Base-by-base conservation (phyloP, 208 protist genomes). In the Leptomonas pyrrhocoris region DNA sequence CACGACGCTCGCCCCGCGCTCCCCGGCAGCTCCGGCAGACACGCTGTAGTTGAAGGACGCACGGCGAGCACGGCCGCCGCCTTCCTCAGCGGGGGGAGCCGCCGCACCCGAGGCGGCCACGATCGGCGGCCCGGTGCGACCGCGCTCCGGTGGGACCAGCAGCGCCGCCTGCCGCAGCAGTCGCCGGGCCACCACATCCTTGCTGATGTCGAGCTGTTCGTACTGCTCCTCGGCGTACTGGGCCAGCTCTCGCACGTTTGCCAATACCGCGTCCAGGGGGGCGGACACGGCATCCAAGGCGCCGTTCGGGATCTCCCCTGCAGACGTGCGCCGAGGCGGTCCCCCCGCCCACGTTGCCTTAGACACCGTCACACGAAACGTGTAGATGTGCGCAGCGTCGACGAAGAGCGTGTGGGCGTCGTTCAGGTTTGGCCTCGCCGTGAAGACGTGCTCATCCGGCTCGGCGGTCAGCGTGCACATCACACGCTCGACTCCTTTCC, bases 391-490 rank as follows among this genome's bases (percentile, higher is more conserved):
- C 5, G 79, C 60, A 2, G 89, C 84, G 71, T 90, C 84, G 1
- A 94, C 86, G 38, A 84, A 79, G 8, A 94, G 69, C 30, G 89
- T 94, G 79, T 94, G 89, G 38, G 64, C 65, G 36, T 85, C 80
- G 48, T 81, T 68, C 36, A 94, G 74, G 38, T 74, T 83, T 15
- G 89, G 89, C 60, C 85, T 81, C 8, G 83, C 82, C 2, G 71
- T 86, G 66, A 94, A 92, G 57, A 81, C 80, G 71, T 68, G 15
- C 30, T 84, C 80, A 34, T 81, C 81, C 38, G 43, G 59, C 42
- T 92, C 86, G 0, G 80, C 70, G 2, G 82, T 86, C n/a, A 94
- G 77, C 21, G 85, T 91, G 74, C 86, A 92, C 46, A 94, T 66
- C 30, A 94, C 84, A n/a, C 72, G 80, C 48, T 94, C 89, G 18